Conservation (phyloP, 106 monocot genomes). For the Iris macrosiphon region DNA sequence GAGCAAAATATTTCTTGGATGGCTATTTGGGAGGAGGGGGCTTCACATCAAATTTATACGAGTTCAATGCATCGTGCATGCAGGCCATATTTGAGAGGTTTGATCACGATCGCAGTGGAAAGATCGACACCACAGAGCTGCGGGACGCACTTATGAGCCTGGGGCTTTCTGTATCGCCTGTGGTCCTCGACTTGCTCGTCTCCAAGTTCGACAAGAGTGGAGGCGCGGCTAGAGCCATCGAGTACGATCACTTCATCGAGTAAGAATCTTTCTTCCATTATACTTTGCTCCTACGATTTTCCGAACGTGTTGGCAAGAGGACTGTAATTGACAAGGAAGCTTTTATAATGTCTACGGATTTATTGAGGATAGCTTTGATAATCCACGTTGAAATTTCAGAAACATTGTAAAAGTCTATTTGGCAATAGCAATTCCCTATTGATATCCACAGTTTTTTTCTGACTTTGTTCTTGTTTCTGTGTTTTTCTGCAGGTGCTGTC, state of each 20-base stretch:
- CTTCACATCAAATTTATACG: no score
- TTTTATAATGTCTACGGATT: no score
- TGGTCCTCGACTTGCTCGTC: constrained; percentile 76
- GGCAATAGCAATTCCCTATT: no score
- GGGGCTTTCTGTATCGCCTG: constrained; percentile 76
- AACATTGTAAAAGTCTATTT: no score
- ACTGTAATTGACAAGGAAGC: no score
- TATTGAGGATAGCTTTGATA: no score
- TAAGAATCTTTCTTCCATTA: constrained; percentile 23
- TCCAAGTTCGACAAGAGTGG: constrained; percentile 83
- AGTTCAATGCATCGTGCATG: no score
- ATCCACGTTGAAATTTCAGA: no score
- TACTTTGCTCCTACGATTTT: neutral
- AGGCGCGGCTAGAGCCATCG: constrained; percentile 68
- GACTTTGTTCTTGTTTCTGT: constrained; percentile 6
- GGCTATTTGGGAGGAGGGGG: no score
- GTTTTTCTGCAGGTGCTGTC: constrained; percentile 46
- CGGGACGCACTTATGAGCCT: constrained; percentile 83
- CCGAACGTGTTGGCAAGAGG: neutral
- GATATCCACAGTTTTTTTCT: no score
- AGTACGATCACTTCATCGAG: constrained; percentile 99
- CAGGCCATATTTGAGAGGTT: constrained; percentile 88
- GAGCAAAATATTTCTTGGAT: no score
- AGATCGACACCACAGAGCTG: constrained; percentile 69
- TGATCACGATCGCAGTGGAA: constrained; percentile 93